phyloP scores from a whole-genome alignment of 495 filamentous ascomycete species.

The Podospora pseudoanserina region DNA sequence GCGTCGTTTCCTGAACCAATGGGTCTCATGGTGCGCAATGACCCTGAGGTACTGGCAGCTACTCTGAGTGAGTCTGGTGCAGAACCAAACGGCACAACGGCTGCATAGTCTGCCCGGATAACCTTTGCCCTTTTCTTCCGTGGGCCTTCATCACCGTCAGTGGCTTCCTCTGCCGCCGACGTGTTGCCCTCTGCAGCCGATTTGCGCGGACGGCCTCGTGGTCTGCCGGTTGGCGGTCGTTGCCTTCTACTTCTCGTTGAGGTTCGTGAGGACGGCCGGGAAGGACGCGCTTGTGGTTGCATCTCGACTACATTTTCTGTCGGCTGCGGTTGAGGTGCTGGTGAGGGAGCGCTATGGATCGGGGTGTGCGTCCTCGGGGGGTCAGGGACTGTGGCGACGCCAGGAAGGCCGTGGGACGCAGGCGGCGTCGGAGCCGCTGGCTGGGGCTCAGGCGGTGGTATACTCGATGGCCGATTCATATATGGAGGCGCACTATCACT shows the following conservation, averaged over 20 bases:
- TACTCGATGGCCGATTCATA: constrained; percentile 24
- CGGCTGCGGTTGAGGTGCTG: constrained; percentile 17
- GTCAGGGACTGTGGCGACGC: constrained; percentile 1
- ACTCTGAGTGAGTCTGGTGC: constrained; percentile 79
- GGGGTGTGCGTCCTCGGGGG: constrained; percentile 13
- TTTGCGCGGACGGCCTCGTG: constrained; percentile 48
- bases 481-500: constrained; percentile 20
- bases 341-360: constrained; percentile 18
- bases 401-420: not conserved
- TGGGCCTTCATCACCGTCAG: constrained; percentile 60
- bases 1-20: constrained; percentile 56
- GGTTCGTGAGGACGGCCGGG: constrained; percentile 42
- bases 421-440: constrained; percentile 3
- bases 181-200: constrained; percentile 49
- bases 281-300: constrained; percentile 15
- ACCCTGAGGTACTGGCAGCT: constrained; percentile 80
- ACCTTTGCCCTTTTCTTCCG: constrained; percentile 71
- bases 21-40: constrained; percentile 79
- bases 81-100: constrained; percentile 63
- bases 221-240: constrained; percentile 38
- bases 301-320: constrained; percentile 14
- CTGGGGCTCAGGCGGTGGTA: constrained; percentile 19
- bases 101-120: constrained; percentile 63
- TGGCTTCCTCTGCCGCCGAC: constrained; percentile 68
- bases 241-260: constrained; percentile 26